These are phyloP conservation scores for Nicotiana paniculata DNA, from an alignment of 257 asterid genomes.

Conservation along the genomic window DNA sequence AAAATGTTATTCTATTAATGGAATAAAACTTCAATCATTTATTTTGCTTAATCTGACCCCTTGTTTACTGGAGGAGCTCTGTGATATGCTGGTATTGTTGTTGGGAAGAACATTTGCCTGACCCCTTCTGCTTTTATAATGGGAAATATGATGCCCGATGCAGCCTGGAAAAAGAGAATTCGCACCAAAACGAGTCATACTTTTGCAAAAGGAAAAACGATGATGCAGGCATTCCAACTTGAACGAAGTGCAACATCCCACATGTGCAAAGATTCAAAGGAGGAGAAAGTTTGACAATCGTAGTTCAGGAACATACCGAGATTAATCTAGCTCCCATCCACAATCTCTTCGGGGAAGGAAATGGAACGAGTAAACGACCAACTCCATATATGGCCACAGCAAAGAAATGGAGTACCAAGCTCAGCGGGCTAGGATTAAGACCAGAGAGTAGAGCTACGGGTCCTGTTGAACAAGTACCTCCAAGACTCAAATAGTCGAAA, in stretches of 20 bases:
- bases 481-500: slow-evolving; percentile 49
- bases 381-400: slow-evolving; percentile 45
- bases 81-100: slow-evolving; percentile 30
- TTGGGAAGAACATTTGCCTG: slow-evolving; percentile 42
- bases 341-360: slow-evolving; percentile 37
- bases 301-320: slow-evolving; percentile 20
- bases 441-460: slow-evolving; percentile 47
- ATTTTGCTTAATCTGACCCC: background rate
- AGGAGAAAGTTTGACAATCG: background rate
- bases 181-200: background rate
- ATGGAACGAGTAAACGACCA: slow-evolving; percentile 41
- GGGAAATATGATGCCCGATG: slow-evolving; percentile 37
- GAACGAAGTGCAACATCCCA: background rate
- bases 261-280: background rate
- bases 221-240: background rate
- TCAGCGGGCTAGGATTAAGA: slow-evolving; percentile 38
- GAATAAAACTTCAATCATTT: background rate
- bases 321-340: slow-evolving; percentile 45
- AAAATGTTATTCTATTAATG: background rate
- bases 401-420: slow-evolving; percentile 41
- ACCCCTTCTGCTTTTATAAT: slow-evolving; percentile 43
- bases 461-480: slow-evolving; percentile 45
- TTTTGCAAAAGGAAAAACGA: background rate
- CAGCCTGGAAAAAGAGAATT: slow-evolving; percentile 19
- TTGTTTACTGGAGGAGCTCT: slow-evolving; percentile 26